Evolutionary conservation across 2,329 filamentous ascomycete genomes (phyloP), one percentile per base, ranked within the genome.

Genomic region (Fusarium tanahbumbuense): DNA sequence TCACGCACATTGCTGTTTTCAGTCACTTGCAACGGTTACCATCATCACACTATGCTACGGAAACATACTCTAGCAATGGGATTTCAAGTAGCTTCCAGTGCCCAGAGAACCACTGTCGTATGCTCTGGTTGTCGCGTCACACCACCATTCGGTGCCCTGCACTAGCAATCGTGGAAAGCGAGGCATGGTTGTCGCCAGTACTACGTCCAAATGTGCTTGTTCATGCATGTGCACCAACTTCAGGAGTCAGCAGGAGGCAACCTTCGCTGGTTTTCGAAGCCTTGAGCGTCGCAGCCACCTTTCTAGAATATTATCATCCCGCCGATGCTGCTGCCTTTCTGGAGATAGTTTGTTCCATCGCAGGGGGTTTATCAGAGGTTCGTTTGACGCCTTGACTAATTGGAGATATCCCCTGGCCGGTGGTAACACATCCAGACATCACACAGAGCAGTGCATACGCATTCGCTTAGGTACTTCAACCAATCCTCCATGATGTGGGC

Each of bases 261-360:
- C 62, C 67, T 42, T 46, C 37, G 47, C 27, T 63, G n/a, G 27
- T 48, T 58, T 52, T 70, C 45, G 49, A 55, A 64, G 67, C 54
- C 63, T 67, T 49, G 44, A 48, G 45, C 57, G 46, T 54, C 41
- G 47, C 58, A 60, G 64, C 70, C 70, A 74, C 67, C 46, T 62
- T 74, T 71, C 61, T 64, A 71, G 60, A 73, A 64, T 55, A 53
- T 61, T 60, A 47, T 37, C 53, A 30, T 67, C 34, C n/a, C 53
- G 45, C 44, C 42, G 49, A 45, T 49, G 30, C 30, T 60, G 32
- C 42, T 52, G 44, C 44, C 32, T 34, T 70, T 46, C 53, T 63
- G 30, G 60, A 30, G 44, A 45, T 32, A 57, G 53, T 45, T 52
- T 30, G 28, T 42, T 48, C 25, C 37, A 30, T 47, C 37, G 49